These are phyloP conservation scores for Lathyrus oleraceus DNA, from an alignment of 306 rosid genomes.

Conservation along the genomic window DNA sequence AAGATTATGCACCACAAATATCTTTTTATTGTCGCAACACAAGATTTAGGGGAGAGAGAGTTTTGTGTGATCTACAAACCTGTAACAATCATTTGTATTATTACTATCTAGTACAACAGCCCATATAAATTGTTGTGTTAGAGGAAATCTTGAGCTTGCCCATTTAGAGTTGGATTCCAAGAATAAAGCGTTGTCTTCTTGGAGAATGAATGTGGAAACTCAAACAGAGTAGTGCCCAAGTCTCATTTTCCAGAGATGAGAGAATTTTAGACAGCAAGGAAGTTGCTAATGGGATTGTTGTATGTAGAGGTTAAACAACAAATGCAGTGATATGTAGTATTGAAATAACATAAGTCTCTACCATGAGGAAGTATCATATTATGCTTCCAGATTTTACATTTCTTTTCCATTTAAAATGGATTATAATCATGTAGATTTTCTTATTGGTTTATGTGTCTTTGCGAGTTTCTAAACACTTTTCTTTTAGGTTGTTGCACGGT, in stretches of 20 bases:
- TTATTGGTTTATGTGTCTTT: not conserved
- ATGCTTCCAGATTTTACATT: slow-evolving; percentile 23
- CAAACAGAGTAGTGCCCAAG: not conserved
- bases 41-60: slow-evolving; percentile 14
- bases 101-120: not conserved
- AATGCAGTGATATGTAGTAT: not conserved
- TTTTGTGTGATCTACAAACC: not conserved
- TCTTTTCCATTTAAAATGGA: slow-evolving; percentile 24
- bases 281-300: slow-evolving; percentile 6
- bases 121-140: slow-evolving; percentile 2
- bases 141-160: not conserved
- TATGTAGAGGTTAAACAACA: not conserved
- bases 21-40: not conserved
- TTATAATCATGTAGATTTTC: slow-evolving; percentile 14
- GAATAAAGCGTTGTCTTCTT: slow-evolving; percentile 2
- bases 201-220: slow-evolving; percentile 8
- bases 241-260: slow-evolving; percentile 1
- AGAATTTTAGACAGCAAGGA: not conserved
- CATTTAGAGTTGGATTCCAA: slow-evolving; percentile 15
- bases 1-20: not conserved
- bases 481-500: slow-evolving; percentile 87
- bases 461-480: slow-evolving; percentile 14
- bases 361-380: slow-evolving; percentile 24
- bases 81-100: not conserved
- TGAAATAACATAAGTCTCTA: not conserved